phyloP scores from a whole-genome alignment of 306 rosid species.

The Cucumis melo region DNA sequence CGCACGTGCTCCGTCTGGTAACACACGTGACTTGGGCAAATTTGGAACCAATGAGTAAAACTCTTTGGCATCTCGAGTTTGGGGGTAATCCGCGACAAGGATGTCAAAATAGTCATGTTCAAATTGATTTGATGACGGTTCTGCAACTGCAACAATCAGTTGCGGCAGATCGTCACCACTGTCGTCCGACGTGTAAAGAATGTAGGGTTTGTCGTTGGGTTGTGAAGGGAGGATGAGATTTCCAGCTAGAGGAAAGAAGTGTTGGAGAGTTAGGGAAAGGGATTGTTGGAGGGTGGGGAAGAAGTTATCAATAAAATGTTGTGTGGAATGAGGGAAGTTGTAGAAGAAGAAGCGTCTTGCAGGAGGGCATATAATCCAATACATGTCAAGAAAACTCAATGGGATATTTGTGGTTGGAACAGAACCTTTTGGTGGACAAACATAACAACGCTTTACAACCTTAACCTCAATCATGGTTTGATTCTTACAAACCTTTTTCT shows the following conservation, averaged over 20 bases:
- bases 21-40: not conserved
- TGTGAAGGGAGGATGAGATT: conserved; percentile 16
- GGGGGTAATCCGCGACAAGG: not conserved
- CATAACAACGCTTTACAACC: not conserved
- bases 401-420: conserved; percentile 22
- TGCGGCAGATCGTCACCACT: not conserved
- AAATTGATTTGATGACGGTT: not conserved
- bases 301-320: conserved; percentile 3
- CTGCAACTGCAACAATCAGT: conserved; percentile 4
- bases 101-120: not conserved
- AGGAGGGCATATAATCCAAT: conserved; percentile 2
- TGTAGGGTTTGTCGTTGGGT: conserved; percentile 11
- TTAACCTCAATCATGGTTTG: not conserved
- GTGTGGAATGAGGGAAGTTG: conserved; percentile 15
- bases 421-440: conserved; percentile 20
- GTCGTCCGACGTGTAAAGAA: not conserved
- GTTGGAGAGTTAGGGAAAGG: conserved; percentile 24
- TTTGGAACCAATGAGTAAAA: conserved; percentile 15
- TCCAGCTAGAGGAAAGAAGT: conserved; percentile 20
- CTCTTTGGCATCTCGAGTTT: not conserved
- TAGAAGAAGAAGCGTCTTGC: conserved; percentile 18
- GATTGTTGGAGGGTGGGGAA: conserved; percentile 23
- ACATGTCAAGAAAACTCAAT: conserved; percentile 16
- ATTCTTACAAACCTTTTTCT: too few species aligned
- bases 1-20: not conserved